Evolutionary conservation across 2,329 filamentous ascomycete genomes (phyloP).

Genomic region (Botrytis medusae): DNA sequence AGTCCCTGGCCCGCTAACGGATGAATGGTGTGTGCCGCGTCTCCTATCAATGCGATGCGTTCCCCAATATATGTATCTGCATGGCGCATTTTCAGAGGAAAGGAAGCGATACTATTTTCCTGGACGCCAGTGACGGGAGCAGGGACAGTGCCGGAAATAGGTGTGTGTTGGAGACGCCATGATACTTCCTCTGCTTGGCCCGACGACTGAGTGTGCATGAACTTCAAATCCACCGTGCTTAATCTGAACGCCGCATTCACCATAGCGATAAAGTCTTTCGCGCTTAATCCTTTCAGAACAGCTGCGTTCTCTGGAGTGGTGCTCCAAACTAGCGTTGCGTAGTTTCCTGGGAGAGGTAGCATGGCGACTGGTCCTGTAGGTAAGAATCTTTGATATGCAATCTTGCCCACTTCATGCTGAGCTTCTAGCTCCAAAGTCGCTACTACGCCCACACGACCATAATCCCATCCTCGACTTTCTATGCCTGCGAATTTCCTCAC

Average conservation of each 20-base stretch:
- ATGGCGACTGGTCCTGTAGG: slow-evolving; percentile 90
- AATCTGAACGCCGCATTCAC: slow-evolving; percentile 94
- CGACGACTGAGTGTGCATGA: slow-evolving; percentile 66
- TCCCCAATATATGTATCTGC: slow-evolving; percentile 92
- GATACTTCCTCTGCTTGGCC: slow-evolving; percentile 71
- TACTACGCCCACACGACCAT: slow-evolving; percentile 84
- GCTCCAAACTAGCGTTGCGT: slow-evolving; percentile 90
- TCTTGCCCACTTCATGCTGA: slow-evolving; percentile 58
- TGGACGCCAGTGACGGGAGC: slow-evolving; percentile 70
- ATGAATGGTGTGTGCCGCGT: slow-evolving; percentile 93
- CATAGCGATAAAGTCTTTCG: slow-evolving; percentile 75
- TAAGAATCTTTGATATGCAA: slow-evolving; percentile 92
- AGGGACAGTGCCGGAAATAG: slow-evolving; percentile 52
- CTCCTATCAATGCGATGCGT: slow-evolving; percentile 87
- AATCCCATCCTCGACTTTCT: slow-evolving; percentile 86
- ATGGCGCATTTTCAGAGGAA: slow-evolving; percentile 87
- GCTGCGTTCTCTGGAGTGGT: slow-evolving; percentile 80
- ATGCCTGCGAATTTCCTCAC: slow-evolving; percentile 89
- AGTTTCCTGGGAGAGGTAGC: slow-evolving; percentile 80
- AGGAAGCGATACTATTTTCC: slow-evolving; percentile 77
- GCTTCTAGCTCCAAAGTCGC: slow-evolving; percentile 77
- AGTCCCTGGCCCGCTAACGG: slow-evolving; percentile 92
- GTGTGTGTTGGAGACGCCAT: slow-evolving; percentile 79
- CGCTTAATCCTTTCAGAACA: slow-evolving; percentile 71
- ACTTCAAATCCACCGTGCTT: slow-evolving; percentile 73